A percentile compares a stretch with the other conserved stretches of the same genome.
Conservation (phyloP, 2,329 filamentous ascomycete genomes). For the Exophiala lecanii-corni region DNA sequence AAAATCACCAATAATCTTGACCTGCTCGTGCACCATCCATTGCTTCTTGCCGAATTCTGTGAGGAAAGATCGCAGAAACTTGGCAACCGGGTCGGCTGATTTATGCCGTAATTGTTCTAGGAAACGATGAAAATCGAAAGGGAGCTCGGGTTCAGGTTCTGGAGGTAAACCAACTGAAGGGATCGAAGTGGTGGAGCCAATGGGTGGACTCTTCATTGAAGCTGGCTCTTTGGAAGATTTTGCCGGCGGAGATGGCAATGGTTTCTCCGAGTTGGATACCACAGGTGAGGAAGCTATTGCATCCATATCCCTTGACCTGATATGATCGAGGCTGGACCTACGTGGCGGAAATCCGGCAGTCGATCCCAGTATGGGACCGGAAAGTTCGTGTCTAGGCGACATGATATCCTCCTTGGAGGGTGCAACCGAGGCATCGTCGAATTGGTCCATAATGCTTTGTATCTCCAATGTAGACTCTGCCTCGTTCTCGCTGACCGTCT, state of each 20-base stretch:
- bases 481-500: constrained; percentile 41
- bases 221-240: constrained; percentile 28
- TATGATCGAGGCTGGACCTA: constrained; percentile 78
- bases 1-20: constrained; percentile 97
- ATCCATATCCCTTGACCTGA: constrained; percentile 42
- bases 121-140: constrained; percentile 97
- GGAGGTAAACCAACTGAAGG: constrained; percentile 52
- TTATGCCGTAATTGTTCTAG: constrained; percentile 92
- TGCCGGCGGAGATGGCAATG: constrained; percentile 25
- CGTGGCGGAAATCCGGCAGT: constrained; percentile 70
- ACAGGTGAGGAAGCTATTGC: constrained; percentile 25
- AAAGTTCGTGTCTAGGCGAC: constrained; percentile 79
- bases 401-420: constrained; percentile 79
- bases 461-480: constrained; percentile 77
- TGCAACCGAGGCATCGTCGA: constrained; percentile 68
- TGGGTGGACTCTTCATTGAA: constrained; percentile 24
- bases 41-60: constrained; percentile 94
- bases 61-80: constrained; percentile 90
- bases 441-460: constrained; percentile 96
- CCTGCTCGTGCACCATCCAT: constrained; percentile 99
- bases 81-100: constrained; percentile 94
- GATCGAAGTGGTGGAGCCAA: constrained; percentile 3
- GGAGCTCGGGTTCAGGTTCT: constrained; percentile 75
- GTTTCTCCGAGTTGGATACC: constrained; percentile 20
- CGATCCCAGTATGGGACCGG: constrained; percentile 69